Conservation (phyloP, 768 basidiomycete genomes). For the Podaxis rugospora region DNA sequence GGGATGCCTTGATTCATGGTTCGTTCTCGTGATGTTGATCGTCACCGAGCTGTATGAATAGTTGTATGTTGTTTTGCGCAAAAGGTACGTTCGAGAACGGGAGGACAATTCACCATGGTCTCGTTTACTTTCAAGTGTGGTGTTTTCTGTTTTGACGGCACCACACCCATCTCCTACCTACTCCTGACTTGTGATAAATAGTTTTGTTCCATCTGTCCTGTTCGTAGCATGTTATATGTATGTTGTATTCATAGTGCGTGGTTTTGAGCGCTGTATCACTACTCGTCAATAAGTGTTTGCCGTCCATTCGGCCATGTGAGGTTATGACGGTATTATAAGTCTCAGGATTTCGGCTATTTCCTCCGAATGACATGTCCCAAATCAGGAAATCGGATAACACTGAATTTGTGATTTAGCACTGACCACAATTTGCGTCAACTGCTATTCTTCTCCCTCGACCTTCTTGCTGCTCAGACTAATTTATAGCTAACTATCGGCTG, state of each 20-base stretch:
- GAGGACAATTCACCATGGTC: neutral
- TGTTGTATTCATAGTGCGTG: slow-evolving; percentile 12
- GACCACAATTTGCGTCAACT: neutral
- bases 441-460: neutral
- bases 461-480: neutral
- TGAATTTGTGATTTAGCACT: neutral
- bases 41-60: neutral
- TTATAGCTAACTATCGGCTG: neutral
- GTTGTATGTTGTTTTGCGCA: neutral
- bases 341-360: neutral
- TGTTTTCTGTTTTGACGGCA: neutral
- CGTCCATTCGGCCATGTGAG: neutral
- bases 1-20: slow-evolving; percentile 67
- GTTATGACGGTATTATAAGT: neutral
- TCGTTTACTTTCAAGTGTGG: neutral
- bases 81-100: neutral
- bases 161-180: neutral
- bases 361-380: neutral
- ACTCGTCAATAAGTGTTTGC: neutral
- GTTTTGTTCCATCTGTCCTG: slow-evolving; percentile 1
- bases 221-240: neutral
- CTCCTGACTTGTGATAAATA: neutral
- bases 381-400: neutral
- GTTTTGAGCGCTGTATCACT: slow-evolving; percentile 5
- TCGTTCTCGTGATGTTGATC: slow-evolving; percentile 45